A percentile compares a stretch with the other conserved stretches of the same genome.
Conservation (phyloP, 441 rosid species). For the Populus hybrid region DNA sequence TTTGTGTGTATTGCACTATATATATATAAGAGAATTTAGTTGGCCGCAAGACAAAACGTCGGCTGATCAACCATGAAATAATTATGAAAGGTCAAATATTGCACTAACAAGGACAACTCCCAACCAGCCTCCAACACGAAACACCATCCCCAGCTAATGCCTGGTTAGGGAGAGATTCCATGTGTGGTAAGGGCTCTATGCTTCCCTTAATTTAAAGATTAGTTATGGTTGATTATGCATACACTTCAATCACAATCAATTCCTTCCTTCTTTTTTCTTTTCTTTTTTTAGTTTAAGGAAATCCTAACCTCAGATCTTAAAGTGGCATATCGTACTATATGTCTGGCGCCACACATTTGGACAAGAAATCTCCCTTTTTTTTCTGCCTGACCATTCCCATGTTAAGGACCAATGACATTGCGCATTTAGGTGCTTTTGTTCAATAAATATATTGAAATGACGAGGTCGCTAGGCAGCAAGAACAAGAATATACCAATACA, state of each 20-base stretch:
- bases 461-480: background rate
- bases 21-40: background rate
- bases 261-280: background rate
- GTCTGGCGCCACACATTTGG: background rate
- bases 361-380: background rate
- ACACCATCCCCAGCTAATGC: too few species aligned
- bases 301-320: background rate
- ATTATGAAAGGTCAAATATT: background rate
- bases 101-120: background rate
- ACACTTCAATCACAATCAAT: background rate
- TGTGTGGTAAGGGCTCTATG: background rate
- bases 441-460: background rate
- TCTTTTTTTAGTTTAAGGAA: background rate
- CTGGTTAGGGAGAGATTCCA: background rate
- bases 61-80: background rate
- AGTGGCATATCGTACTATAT: background rate
- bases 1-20: background rate
- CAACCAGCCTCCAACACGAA: background rate
- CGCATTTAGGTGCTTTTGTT: too few species aligned
- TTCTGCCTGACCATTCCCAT: background rate
- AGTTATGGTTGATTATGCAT: too few species aligned
- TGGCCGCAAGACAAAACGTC: background rate
- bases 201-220: background rate
- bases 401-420: background rate
- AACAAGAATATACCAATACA: background rate